Base-by-base conservation (phyloP, 2,329 filamentous ascomycete genomes). In the Diaporthe sp. region DNA sequence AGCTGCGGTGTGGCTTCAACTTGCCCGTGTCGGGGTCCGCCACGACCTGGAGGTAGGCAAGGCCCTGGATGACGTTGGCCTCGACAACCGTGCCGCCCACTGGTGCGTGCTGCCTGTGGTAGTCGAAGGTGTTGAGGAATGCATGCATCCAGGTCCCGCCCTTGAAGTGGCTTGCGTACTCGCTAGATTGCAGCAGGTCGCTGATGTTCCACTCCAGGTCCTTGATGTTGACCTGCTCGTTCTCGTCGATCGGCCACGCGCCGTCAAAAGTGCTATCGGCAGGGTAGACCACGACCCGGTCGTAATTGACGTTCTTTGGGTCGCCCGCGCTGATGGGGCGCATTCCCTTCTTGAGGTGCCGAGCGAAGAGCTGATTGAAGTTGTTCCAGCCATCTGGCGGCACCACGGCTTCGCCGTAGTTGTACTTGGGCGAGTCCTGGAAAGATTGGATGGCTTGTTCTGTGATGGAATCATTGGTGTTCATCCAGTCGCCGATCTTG, bases 71-170 rank as follows among this genome's bases (percentile, higher is more conserved):
- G 2, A 61, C 58, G n/a, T 61, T 61, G 22, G 58, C 58, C 37
- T 61, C 58, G 58, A 61, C 37, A 4, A 61, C 37, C 22, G 10
- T 61, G 58, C 58, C 22, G 22, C 58, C 37, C 22, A 61, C 37
- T 5, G 34, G 58, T 6, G 34, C 58, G 58, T 61, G 58, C 58
- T 61, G 37, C 58, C 58, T 25, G 13, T 61, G 37, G 58, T 61
- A 61, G 58, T 61, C 58, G n/a, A 42, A 61, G 34, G 58, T 61
- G 37, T 61, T 61, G 58, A 61, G 37, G n/a, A 44, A 62, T 7
- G 39, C 37, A 7, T 59, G 57, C 57, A 62, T 62, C n/a, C 15
- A 62, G 22, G 39, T 62, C 10, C 57, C 57, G 34, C 57, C 34
- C 10, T 42, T 59, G 34, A 59, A 59, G 57, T 59, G 34, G 57